These are phyloP conservation scores for Polychytrium aggregatum DNA, from an alignment of 192 early-diverging fungal genomes.

Conservation along the genomic window DNA sequence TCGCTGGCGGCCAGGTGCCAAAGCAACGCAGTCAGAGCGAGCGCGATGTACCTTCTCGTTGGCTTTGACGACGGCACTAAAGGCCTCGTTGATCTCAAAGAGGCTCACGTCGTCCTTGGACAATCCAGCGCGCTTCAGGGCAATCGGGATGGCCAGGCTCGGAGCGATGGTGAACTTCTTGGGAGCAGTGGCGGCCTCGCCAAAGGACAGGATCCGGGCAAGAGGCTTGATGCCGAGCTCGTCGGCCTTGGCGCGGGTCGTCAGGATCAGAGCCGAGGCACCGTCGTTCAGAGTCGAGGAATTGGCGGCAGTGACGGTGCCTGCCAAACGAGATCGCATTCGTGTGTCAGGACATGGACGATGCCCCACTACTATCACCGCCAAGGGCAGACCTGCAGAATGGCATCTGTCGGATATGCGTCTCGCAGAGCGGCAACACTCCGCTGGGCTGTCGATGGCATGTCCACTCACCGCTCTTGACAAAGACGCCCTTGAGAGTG, in stretches of 20 bases:
- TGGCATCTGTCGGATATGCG: too few species aligned
- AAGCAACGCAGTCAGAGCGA: slow-evolving; percentile 24
- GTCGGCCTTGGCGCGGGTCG: slow-evolving; percentile 62
- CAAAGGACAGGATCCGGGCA: slow-evolving; percentile 76
- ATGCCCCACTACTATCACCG: too few species aligned
- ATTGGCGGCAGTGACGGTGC: slow-evolving; percentile 92
- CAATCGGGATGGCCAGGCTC: slow-evolving; percentile 81
- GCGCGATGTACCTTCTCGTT: slow-evolving; percentile 64
- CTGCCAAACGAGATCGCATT: too few species aligned
- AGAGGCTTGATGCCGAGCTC: slow-evolving; percentile 73
- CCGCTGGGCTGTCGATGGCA: too few species aligned
- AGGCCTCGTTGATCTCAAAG: slow-evolving; percentile 97
- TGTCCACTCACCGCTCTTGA: slow-evolving; percentile 62
- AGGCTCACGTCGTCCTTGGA: slow-evolving; percentile 74
- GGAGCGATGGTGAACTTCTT: slow-evolving; percentile 96
- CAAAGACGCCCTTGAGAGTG: slow-evolving; percentile 65
- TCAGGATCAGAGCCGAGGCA: slow-evolving; percentile 82
- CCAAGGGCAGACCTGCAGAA: too few species aligned
- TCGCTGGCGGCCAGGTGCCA: too few species aligned
- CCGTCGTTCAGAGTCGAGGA: slow-evolving; percentile 93
- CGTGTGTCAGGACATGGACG: too few species aligned
- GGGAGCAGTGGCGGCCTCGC: slow-evolving; percentile 81
- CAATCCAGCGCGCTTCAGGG: slow-evolving; percentile 76
- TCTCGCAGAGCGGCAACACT: too few species aligned
- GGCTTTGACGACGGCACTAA: slow-evolving; percentile 79